Conservation (phyloP, 305 asterid genomes). For the Solanum hybrid region DNA sequence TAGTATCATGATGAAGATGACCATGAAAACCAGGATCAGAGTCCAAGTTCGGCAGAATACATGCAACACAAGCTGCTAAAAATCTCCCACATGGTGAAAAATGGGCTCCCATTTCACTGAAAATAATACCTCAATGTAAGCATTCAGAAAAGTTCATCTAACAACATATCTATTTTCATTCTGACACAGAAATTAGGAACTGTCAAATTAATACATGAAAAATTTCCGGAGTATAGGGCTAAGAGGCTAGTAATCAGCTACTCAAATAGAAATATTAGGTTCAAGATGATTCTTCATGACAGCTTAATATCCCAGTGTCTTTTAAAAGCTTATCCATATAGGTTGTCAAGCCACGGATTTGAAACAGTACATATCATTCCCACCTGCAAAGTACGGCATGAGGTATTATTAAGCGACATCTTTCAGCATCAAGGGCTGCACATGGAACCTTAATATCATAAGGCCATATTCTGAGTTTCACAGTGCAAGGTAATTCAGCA, state of each 20-base stretch:
- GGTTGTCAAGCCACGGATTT: neutral
- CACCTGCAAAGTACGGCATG: conserved; percentile 99
- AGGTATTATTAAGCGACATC: conserved; percentile 72
- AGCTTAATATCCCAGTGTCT: neutral
- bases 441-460: conserved; percentile 77
- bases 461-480: conserved; percentile 89
- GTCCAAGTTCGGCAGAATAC: conserved; percentile 70
- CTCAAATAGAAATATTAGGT: neutral
- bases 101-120: conserved; percentile 97
- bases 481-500: conserved; percentile 92
- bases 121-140: conserved; percentile 3
- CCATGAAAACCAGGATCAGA: conserved; percentile 59
- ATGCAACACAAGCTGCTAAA: conserved; percentile 95
- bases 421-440: conserved; percentile 51
- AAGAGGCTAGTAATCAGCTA: neutral
- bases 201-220: neutral
- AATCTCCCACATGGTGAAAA: conserved; percentile 96
- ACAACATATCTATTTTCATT: neutral
- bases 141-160: neutral
- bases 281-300: neutral
- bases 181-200: neutral
- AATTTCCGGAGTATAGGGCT: neutral
- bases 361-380: neutral
- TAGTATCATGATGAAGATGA: conserved; percentile 51
- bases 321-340: neutral